These are phyloP conservation scores for Eucalyptus cladocalyx DNA, from an alignment of 345 rosid genomes.

Conservation along the genomic window DNA sequence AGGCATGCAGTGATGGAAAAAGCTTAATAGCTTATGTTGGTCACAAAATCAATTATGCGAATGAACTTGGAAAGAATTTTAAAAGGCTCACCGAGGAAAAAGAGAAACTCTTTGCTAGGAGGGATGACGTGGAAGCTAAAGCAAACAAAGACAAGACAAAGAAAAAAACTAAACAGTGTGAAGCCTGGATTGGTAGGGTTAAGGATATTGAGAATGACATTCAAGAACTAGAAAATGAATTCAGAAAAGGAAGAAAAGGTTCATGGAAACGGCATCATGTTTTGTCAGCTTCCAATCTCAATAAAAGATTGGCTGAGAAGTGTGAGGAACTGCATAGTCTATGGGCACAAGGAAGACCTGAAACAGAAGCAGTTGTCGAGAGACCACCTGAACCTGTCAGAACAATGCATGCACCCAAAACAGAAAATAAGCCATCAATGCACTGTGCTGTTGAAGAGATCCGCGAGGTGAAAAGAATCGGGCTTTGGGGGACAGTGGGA, in stretches of 20 bases:
- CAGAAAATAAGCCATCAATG: too few relatives aligned
- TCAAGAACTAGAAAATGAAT: too few relatives aligned
- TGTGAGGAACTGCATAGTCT: too few relatives aligned
- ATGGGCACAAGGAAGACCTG: too few relatives aligned
- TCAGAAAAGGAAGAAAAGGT: too few relatives aligned
- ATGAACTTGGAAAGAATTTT: background rate
- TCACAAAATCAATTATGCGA: background rate
- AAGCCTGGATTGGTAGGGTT: background rate
- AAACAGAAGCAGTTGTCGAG: too few relatives aligned
- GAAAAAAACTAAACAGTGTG: background rate
- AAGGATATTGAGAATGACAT: background rate
- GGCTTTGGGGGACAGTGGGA: constrained; percentile 10
- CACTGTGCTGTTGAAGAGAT: too few relatives aligned
- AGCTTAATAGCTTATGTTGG: background rate
- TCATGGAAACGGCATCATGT: too few relatives aligned
- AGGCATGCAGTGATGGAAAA: background rate
- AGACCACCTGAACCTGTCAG: too few relatives aligned
- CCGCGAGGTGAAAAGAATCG: background rate
- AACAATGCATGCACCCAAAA: too few relatives aligned
- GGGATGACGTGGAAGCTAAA: background rate
- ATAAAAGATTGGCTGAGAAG: too few relatives aligned
- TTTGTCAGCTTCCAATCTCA: too few relatives aligned
- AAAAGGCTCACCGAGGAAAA: background rate
- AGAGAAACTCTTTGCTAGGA: constrained; percentile 1
- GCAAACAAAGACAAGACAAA: background rate